Percentiles rank a stretch among this genome's conserved stretches.
Evolutionary conservation across 2,329 filamentous ascomycete genomes (phyloP).

Genomic region (Xylariomycetidae sp.): DNA sequence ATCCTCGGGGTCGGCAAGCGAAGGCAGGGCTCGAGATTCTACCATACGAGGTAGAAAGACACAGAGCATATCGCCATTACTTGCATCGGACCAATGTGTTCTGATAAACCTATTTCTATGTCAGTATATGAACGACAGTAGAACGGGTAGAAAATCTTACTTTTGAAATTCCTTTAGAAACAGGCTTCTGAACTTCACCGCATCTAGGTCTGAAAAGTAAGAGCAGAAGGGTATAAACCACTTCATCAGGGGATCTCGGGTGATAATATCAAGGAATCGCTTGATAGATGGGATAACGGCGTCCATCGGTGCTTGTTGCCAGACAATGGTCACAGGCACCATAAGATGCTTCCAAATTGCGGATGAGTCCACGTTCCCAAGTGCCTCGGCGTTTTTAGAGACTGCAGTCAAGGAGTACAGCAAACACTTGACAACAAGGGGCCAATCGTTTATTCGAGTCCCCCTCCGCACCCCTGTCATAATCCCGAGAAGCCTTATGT

Average conservation of each 20-base stretch:
- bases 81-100: conserved; percentile 63
- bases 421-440: conserved; percentile 53
- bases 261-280: conserved; percentile 60
- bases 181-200: conserved; percentile 71
- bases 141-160: no score
- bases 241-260: conserved; percentile 58
- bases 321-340: conserved; percentile 58
- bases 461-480: conserved; percentile 79
- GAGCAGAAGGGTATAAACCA: conserved; percentile 86
- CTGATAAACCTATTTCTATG: conserved; percentile 66
- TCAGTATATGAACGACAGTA: no score
- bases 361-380: conserved; percentile 29
- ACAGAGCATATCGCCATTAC: conserved; percentile 65
- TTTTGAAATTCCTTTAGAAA: conserved; percentile 77
- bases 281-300: conserved; percentile 67
- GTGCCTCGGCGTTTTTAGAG: conserved; percentile 33
- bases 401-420: conserved; percentile 47
- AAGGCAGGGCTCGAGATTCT: conserved; percentile 49
- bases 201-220: conserved; percentile 69
- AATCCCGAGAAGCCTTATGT: conserved; percentile 60
- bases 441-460: conserved; percentile 69
- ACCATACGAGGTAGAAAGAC: conserved; percentile 64
- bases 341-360: conserved; percentile 54
- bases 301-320: conserved; percentile 76
- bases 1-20: conserved; percentile 45